Base-by-base conservation (phyloP, 2,329 filamentous ascomycete genomes). In the Biscogniauxia sp. region DNA sequence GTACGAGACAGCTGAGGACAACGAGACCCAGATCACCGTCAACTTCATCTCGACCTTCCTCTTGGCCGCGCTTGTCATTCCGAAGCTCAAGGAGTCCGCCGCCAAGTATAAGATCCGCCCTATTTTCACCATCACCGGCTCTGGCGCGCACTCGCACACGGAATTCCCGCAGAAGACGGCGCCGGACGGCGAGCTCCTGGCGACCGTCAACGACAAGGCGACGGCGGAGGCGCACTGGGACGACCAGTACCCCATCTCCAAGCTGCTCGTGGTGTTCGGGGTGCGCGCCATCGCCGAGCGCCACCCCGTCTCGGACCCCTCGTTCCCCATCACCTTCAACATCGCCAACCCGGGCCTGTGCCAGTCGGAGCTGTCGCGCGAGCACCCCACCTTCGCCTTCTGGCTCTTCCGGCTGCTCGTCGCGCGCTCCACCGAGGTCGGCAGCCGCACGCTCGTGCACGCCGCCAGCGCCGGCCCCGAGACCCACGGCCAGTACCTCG, bases 31-130 rank as follows among this genome's bases (percentile, higher is more conserved):
- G 0, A 72, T 87, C 49, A 82, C 79, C 0, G 77, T 82, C 57
- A 87, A 87, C 59, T 80, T 84, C 9, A 73, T 87, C 58, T 77
- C 74, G 13, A 84, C 81, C 0, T 77, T 85, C 50, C 67, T 87
- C 1, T 72, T 87, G 0, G 79, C 75, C 0, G 63, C 81, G 0
- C 71, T 84, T 0, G 51, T 86, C 2, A 60, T 87, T 20, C 84
- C 84, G 0, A 82, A 79, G 65, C 73, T 87, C 3, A 77, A 77
- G 55, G 73, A 77, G 25, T 80, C 75, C 17, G 73, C 72, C 0
- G 59, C 37, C 5, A 54, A 37, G 8, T 68, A 62, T 57, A 51
- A 56, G 25, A 70, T 56, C 0, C 57, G 54, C 2, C 72, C 75
- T 0, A 68, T 64, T 15, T 49, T 77, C 5, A 66, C 63, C 2